Percentiles rank a stretch among this genome's conserved stretches.
These are phyloP conservation scores for barley (Hordeum vulgare) DNA, from an alignment of 176 grass and related monocot species.

Conservation along the genomic window DNA sequence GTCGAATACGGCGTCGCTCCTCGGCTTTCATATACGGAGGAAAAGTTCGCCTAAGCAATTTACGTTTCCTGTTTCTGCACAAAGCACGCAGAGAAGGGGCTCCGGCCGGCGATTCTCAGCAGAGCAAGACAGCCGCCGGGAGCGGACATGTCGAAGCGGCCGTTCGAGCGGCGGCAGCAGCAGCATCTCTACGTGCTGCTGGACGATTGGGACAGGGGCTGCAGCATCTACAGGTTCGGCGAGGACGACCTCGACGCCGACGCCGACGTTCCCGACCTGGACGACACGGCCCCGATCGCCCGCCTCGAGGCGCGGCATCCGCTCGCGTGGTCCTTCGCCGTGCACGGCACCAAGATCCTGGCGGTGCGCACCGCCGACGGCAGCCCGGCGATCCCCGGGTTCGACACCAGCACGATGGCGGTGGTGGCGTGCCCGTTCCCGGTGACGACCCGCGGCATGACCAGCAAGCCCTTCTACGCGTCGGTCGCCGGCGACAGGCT, in stretches of 20 bases:
- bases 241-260: neutral
- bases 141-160: neutral
- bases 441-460: neutral
- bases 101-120: neutral
- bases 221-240: neutral
- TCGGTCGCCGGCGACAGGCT: neutral
- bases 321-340: neutral
- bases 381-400: neutral
- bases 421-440: neutral
- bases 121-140: neutral
- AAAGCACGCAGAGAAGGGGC: neutral
- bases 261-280: neutral
- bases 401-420: neutral
- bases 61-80: neutral
- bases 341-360: neutral
- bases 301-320: neutral
- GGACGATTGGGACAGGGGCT: constrained; percentile 12
- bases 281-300: neutral
- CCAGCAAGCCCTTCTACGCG: neutral
- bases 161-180: neutral
- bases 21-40: neutral
- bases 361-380: neutral
- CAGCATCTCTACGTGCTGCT: neutral
- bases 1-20: neutral
- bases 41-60: neutral